Evolutionary conservation across 2,329 filamentous ascomycete species (phyloP).

Genomic region (Scopulariopsis brevicaulis): DNA sequence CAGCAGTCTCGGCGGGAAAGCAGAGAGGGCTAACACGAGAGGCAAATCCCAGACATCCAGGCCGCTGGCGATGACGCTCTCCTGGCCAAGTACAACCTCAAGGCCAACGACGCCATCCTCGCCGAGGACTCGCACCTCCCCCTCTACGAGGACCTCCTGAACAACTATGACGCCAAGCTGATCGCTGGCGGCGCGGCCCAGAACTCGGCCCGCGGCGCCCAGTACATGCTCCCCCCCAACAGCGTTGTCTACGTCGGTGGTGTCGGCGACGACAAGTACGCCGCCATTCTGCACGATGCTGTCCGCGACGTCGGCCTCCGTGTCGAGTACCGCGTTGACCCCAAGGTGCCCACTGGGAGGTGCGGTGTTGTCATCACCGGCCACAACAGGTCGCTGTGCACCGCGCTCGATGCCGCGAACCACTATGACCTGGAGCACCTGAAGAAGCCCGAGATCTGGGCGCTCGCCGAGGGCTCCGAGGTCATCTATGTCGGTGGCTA

Average conservation of each 20-base stretch:
- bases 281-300: conserved; percentile 75
- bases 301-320: conserved; percentile 80
- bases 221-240: conserved; percentile 87
- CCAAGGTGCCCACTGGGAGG: conserved; percentile 73
- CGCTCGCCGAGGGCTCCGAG: conserved; percentile 76
- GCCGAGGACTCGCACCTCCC: conserved; percentile 82
- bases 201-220: conserved; percentile 91
- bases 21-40: neutral
- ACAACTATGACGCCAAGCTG: conserved; percentile 85
- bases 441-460: conserved; percentile 85
- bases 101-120: conserved; percentile 95
- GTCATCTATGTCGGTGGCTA: conserved; percentile 92
- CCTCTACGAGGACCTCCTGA: conserved; percentile 87
- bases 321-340: conserved; percentile 90
- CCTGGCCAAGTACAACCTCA: conserved; percentile 85
- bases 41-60: conserved; percentile 70
- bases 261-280: conserved; percentile 92
- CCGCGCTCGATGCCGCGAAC: conserved; percentile 91
- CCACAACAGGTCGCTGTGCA: conserved; percentile 89
- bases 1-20: neutral
- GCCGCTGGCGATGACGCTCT: conserved; percentile 71
- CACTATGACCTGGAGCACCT: conserved; percentile 93
- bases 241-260: conserved; percentile 90
- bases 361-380: conserved; percentile 96
- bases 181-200: conserved; percentile 94